Evolutionary conservation across 140 eudicot species (phyloP), one percentile per base, ranked within the genome.

Genomic region (Senecio squalidus): DNA sequence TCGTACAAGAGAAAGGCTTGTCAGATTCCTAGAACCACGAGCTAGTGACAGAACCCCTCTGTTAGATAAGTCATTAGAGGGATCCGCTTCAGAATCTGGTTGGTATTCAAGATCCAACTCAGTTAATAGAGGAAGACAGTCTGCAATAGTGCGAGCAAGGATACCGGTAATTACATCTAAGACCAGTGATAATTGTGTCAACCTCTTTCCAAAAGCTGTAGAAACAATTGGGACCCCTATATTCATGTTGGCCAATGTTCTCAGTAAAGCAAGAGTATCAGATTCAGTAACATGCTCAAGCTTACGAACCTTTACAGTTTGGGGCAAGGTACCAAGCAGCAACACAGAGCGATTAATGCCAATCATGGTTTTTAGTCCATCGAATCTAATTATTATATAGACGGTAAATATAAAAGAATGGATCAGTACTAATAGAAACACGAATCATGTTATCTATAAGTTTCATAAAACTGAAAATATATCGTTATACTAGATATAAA

Each of bases 51-150:
- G 93, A 20, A 86, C 51, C 29, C 93, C 95, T 20, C 6, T 6
- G 73, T 83, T 74, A 23, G 85, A 77, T 48, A 83, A 63, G 72
- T 77, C 86, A 21, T 69, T 43, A 5, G 28, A 25, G n/a, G 72
- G 83, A 22, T 20, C 20, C 14, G 69, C 81, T 18, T 75, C 70
- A 1, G 52, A 41, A 20, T 5, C 41, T 36, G 95, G 78, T 29
- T 71, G 65, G 80, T 86, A 88, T 80, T 83, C 83, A 57, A 86
- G 88, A 58, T 85, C 81, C 56, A 85, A 73, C 49, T 85, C 82
- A 44, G 63, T 2, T 9, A 30, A 48, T 48, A 87, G 51, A 0
- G 58, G 65, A 50, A 93, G 89, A 55, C 80, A 68, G 39, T 25
- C 23, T 47, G 67, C 55, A 45, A 80, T 75, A 33, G 69, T n/a